Evolutionary conservation across 2,329 filamentous ascomycete genomes (phyloP), one percentile per base, ranked within the genome.

Genomic region (Trichocomaceae sp.): DNA sequence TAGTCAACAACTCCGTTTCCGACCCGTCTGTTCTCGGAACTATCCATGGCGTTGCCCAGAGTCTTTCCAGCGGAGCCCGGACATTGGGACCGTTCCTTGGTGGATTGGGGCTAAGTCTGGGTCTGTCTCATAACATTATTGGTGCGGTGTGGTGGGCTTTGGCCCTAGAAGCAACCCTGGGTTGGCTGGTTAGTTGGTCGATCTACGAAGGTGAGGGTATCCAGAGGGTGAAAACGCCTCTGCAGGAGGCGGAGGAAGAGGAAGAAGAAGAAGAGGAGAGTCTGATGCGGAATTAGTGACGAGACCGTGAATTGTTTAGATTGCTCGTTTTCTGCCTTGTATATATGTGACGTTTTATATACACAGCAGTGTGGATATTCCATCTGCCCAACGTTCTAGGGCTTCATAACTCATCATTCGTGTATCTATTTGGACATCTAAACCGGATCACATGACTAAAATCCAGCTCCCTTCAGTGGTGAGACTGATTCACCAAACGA

Each of bases 151-250:
- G 80, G 80, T 83, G 80, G 80, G 74, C 74, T 19, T 67, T 81
- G 41, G 80, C 81, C 0, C 64, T 71, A 5, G 74, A 85, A 22
- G 78, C 81, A 1, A 70, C 78, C 6, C 51, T 82, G 5, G 83
- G 83, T 0, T 86, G 82, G 66, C 65, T 77, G 2, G 76, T 83
- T 10, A 78, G 81, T 1, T 79, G 83, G 68, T 77, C 78, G 55
- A 81, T 87, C n/a, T 75, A 82, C 37, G 85, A 88, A 62, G 85
- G 84, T 0, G 79, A 72, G 57, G 83, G 83, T 1, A 82, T 84
- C 66, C 82, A 85, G 67, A 78, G 56, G 31, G 7, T 4, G 23
- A 57, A 53, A 35, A 35, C 31, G 13, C 20, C 22, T 7, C 20
- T 10, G 35, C 63, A 55, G 47, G 64, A 62, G 33, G 49, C 52